Evolutionary conservation across 176 grass and related monocot species (phyloP).

Genomic region (Rhynchospora pubera): DNA sequence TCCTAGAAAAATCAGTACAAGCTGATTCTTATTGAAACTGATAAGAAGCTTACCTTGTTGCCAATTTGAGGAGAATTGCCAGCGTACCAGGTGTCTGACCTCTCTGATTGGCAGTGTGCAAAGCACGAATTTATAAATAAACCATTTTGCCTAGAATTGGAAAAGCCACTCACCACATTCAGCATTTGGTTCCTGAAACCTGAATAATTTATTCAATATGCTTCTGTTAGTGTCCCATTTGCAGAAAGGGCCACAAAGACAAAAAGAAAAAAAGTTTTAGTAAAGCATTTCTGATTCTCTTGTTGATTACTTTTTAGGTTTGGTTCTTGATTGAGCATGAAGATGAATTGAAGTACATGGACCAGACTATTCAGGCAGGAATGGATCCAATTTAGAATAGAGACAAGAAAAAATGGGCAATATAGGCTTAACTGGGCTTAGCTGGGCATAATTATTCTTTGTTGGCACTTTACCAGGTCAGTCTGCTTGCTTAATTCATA

Average conservation of each 20-base stretch:
- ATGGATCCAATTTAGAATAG: background rate
- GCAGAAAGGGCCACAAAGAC: background rate
- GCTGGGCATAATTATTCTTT: background rate
- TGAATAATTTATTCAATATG: constrained; percentile 14
- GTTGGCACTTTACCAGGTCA: background rate
- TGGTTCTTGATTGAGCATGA: background rate
- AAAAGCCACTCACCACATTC: constrained; percentile 54
- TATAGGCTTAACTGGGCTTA: background rate
- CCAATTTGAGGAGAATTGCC: constrained; percentile 62
- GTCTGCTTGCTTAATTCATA: background rate
- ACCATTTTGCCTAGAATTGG: constrained; percentile 53
- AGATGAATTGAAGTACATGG: constrained; percentile 4
- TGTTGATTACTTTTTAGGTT: background rate
- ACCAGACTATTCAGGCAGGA: background rate
- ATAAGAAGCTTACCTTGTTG: constrained; percentile 56
- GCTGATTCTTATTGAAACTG: background rate
- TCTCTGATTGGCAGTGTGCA: constrained; percentile 97
- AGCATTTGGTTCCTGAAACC: constrained; percentile 96
- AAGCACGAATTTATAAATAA: constrained; percentile 96
- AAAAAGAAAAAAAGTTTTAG: background rate
- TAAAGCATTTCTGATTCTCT: background rate
- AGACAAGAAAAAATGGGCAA: background rate
- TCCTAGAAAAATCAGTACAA: background rate
- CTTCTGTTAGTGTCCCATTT: background rate
- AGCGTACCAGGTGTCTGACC: constrained; percentile 73